Evolutionary conservation across 345 rosid species (phyloP).

Genomic region (Passiflora organensis): DNA sequence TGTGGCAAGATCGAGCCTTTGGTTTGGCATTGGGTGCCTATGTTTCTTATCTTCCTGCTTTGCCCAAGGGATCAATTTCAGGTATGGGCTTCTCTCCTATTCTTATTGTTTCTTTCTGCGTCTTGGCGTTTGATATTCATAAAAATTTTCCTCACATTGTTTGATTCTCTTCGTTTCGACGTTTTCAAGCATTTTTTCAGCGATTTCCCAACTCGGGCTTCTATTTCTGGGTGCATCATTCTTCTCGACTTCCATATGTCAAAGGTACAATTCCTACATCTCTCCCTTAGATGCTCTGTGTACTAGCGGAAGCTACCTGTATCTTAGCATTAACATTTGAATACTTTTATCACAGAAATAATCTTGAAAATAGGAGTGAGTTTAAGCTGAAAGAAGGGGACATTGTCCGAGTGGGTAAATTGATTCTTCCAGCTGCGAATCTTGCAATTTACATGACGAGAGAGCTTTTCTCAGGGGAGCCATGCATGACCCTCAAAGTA

Average conservation of each 20-base stretch:
- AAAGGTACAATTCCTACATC: conserved; percentile 35
- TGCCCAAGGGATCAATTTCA: conserved; percentile 64
- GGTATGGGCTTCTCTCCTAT: conserved; percentile 38
- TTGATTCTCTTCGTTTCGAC: conserved; percentile 14
- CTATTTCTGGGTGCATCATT: conserved; percentile 70
- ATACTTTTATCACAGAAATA: conserved; percentile 36
- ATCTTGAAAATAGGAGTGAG: conserved; percentile 32
- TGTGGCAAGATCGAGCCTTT: conserved; percentile 73
- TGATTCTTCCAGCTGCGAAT: conserved; percentile 70
- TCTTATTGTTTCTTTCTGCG: not conserved
- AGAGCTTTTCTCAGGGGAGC: conserved; percentile 91
- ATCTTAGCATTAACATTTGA: not conserved
- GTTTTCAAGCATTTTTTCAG: conserved; percentile 57
- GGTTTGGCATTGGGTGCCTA: conserved; percentile 87
- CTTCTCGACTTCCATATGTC: conserved; percentile 67
- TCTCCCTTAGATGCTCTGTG: not conserved
- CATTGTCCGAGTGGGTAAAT: conserved; percentile 51
- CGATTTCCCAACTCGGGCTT: conserved; percentile 72
- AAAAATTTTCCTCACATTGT: not conserved
- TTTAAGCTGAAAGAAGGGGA: conserved; percentile 67
- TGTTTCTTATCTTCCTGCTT: conserved; percentile 79
- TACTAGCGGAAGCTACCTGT: not conserved
- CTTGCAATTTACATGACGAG: conserved; percentile 57
- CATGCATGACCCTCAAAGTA: conserved; percentile 89
- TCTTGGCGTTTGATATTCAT: not conserved